Percentiles rank a stretch among this genome's conserved stretches.
phyloP scores from a whole-genome alignment of 768 basidiomycete genomes.

The Serpula lacrymans region DNA sequence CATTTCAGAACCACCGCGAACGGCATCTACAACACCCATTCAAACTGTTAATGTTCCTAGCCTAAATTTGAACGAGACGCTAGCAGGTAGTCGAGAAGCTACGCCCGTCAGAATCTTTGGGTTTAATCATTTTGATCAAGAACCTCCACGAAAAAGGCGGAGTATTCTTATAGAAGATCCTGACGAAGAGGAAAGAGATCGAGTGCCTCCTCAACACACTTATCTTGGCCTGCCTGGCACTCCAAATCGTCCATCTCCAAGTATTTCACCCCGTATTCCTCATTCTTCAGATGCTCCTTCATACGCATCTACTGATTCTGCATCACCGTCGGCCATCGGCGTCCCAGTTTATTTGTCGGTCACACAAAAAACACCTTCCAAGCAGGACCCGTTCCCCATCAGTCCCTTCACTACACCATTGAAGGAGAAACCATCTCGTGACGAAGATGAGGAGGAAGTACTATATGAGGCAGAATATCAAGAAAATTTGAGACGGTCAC shows the following conservation, averaged over 20 bases:
- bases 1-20: slow-evolving; percentile 21
- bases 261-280: slow-evolving; percentile 33
- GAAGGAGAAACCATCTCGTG: slow-evolving; percentile 51
- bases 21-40: slow-evolving; percentile 24
- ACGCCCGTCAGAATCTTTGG: slow-evolving; percentile 32
- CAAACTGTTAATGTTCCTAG: slow-evolving; percentile 24
- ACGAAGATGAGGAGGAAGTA: slow-evolving; percentile 69
- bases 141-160: slow-evolving; percentile 44
- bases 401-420: slow-evolving; percentile 74
- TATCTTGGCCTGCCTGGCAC: slow-evolving; percentile 41
- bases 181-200: slow-evolving; percentile 43
- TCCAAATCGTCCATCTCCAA: slow-evolving; percentile 35
- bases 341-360: slow-evolving; percentile 49
- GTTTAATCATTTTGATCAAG: slow-evolving; percentile 34
- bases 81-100: slow-evolving; percentile 27
- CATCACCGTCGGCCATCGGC: slow-evolving; percentile 35
- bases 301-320: slow-evolving; percentile 41
- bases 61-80: slow-evolving; percentile 26
- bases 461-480: slow-evolving; percentile 60
- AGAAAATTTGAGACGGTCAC: slow-evolving; percentile 47
- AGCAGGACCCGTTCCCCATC: slow-evolving; percentile 57
- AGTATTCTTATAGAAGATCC: slow-evolving; percentile 71
- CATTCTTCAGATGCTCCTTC: slow-evolving; percentile 55
- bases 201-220: slow-evolving; percentile 31
- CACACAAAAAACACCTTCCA: slow-evolving; percentile 43